A percentile compares a stretch with the other conserved stretches of the same genome.
Conservation (phyloP, 1,139 yeast genomes). For the Protomyces inundatus region DNA sequence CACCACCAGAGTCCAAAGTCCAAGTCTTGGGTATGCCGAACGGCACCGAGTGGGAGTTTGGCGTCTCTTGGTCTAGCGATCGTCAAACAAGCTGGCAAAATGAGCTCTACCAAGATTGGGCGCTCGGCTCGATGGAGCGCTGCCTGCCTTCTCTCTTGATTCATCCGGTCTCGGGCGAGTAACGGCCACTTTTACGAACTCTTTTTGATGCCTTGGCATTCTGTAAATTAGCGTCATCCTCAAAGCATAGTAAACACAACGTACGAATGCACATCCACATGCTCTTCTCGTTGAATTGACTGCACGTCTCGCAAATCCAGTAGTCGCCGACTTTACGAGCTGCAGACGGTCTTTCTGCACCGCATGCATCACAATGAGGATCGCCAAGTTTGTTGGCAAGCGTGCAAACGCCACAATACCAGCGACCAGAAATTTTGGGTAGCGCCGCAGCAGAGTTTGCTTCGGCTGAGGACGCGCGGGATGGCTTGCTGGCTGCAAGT, state of each 20-base stretch:
- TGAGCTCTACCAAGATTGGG: slow-evolving; percentile 11
- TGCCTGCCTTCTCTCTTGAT: slow-evolving; percentile 10
- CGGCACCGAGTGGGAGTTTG: slow-evolving; percentile 6
- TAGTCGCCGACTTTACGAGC: neutral
- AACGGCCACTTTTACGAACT: neutral
- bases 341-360: slow-evolving; percentile 3
- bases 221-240: neutral
- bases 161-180: slow-evolving; percentile 17
- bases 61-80: slow-evolving; percentile 7
- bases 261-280: slow-evolving; percentile 14
- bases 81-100: slow-evolving; percentile 4
- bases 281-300: neutral
- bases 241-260: neutral
- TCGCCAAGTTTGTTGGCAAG: slow-evolving; percentile 1
- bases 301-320: slow-evolving; percentile 14
- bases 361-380: slow-evolving; percentile 8
- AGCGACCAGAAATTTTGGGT: neutral
- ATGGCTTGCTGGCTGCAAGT: neutral
- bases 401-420: slow-evolving; percentile 19
- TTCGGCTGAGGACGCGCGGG: neutral
- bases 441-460: neutral
- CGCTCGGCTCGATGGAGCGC: neutral
- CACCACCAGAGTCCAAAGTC: neutral
- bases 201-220: slow-evolving; percentile 10
- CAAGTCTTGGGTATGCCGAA: neutral